Base-by-base conservation (phyloP, 1,139 yeast species). In the Chernovozyma aurita region DNA sequence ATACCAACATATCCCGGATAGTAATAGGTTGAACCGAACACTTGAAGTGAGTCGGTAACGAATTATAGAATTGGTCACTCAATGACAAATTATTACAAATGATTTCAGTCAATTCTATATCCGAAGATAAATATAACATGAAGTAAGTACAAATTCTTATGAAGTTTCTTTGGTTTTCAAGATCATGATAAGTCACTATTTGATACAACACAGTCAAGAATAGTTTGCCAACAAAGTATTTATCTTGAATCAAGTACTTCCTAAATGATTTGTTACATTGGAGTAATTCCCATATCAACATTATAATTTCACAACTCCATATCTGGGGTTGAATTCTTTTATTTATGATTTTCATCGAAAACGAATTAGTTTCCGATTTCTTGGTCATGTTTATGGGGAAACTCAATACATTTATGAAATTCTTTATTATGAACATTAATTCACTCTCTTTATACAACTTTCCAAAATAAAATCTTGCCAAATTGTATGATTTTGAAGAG, bases 271-370 rank as follows among this genome's bases (percentile, higher is more conserved):
- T 65, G 57, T 90, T 90, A 47, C 88, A 80, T 53, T 85, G 94
- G 28, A 78, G 61, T 35, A 87, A 58, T 50, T 85, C 95, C 86
- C 95, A 85, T 16, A 84, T 51, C 7, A 90, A 53, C 57, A 84
- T 70, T 3, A 78, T 54, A 17, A 76, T 53, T 48, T 85, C 92
- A 3, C 62, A 55, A 3, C 76, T 55, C 78, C 84, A 72, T 2
- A 69, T 47, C 0, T 80, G 68, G 1, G 80, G 65, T 25, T 37
- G 30, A 12, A 15, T 28, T 11, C 20, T 16, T 7, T 14, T 12
- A 13, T 12, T 12, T 6, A 12, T 28, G 13, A 55, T 33, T 9
- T 49, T 34, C 33, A 55, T 52, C 30, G 46, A 46, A 26, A 26
- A 26, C 8, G 50, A 40, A 15, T 39, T 40, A 18, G 18, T 28